Conservation (phyloP, 495 filamentous ascomycete species). For the Oleoguttula mirabilis region DNA sequence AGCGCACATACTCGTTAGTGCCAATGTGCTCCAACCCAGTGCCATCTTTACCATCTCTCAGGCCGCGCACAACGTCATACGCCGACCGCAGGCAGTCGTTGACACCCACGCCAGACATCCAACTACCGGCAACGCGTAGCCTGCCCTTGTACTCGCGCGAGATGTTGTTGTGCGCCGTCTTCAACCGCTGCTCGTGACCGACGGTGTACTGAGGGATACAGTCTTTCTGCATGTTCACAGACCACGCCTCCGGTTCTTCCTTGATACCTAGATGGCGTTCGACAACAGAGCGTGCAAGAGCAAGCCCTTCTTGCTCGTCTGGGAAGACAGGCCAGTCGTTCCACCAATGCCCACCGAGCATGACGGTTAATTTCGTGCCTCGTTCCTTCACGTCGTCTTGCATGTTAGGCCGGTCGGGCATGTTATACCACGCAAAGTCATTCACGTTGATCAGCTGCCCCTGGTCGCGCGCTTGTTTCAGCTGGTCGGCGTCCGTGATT, state of each 20-base stretch:
- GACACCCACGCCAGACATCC: conserved; percentile 54
- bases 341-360: conserved; percentile 95
- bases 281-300: conserved; percentile 56
- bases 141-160: conserved; percentile 44
- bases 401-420: conserved; percentile 18
- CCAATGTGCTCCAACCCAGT: conserved; percentile 21
- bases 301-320: conserved; percentile 47
- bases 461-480: conserved; percentile 7
- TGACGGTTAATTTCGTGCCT: conserved; percentile 85
- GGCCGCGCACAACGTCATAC: conserved; percentile 31
- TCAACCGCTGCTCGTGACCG: conserved; percentile 57
- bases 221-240: conserved; percentile 52
- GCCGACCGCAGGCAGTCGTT: conserved; percentile 52
- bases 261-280: conserved; percentile 61
- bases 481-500: conserved; percentile 2
- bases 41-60: conserved; percentile 20
- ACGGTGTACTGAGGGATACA: conserved; percentile 87
- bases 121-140: conserved; percentile 66
- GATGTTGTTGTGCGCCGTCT: conserved; percentile 43
- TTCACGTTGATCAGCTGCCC: conserved; percentile 17
- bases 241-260: conserved; percentile 42
- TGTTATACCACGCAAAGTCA: conserved; percentile 19
- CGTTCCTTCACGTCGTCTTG: conserved; percentile 39
- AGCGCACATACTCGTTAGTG: conserved; percentile 10
- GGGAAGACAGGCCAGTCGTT: conserved; percentile 49